These are phyloP conservation scores for Deinandra increscens DNA, from an alignment of 129 eudicot species.

Conservation along the genomic window DNA sequence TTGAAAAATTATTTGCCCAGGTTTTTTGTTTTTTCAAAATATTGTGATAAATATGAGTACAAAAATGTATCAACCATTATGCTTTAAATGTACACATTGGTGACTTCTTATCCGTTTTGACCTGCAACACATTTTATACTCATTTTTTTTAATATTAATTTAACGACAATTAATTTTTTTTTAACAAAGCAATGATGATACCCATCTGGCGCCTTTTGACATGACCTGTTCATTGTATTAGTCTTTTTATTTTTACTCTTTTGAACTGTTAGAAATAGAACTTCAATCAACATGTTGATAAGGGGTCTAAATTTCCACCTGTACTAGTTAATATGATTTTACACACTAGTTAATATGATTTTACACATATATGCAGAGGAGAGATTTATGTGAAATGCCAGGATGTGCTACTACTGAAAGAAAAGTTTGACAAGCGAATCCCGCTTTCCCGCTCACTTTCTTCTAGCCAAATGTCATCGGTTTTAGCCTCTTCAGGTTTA, in stretches of 20 bases:
- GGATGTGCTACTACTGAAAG: slow-evolving; percentile 66
- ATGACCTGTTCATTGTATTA: neutral
- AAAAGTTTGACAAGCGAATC: slow-evolving; percentile 57
- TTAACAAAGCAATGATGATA: neutral
- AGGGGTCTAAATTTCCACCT: neutral
- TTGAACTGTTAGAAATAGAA: neutral
- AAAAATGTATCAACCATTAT: too few relatives aligned
- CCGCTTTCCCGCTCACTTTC: slow-evolving; percentile 49
- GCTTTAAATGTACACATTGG: too few relatives aligned
- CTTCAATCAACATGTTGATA: neutral
- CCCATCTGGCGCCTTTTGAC: neutral
- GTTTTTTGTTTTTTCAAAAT: neutral
- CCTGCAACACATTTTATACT: too few relatives aligned
- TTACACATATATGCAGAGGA: slow-evolving; percentile 55
- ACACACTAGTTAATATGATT: neutral
- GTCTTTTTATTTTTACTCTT: neutral
- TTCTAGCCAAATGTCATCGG: slow-evolving; percentile 47
- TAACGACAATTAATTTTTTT: too few relatives aligned
- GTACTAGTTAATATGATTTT: neutral
- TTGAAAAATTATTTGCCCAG: neutral
- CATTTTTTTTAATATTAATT: too few relatives aligned
- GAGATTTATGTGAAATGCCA: slow-evolving; percentile 77
- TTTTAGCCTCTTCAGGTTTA: slow-evolving; percentile 50
- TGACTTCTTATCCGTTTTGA: too few relatives aligned
- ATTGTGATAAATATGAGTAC: neutral